Evolutionary conservation across 306 rosid species (phyloP), one percentile per base, ranked within the genome.

Genomic region (Mucuna pruriens): DNA sequence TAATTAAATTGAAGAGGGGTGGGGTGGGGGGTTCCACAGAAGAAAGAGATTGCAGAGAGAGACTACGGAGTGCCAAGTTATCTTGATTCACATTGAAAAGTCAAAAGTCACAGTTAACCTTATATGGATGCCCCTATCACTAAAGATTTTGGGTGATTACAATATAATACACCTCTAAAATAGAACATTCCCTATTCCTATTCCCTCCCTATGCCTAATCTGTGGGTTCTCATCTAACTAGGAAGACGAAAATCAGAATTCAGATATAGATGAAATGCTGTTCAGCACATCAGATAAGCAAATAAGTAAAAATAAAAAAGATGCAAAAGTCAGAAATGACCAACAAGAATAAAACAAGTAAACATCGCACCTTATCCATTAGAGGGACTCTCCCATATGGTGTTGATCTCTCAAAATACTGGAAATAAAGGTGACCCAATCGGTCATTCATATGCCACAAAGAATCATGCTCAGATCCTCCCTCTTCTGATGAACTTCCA

Each of bases 381-480:
- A 94, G 88, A 83, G 98, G 98, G 55, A 89, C 90, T 89, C 98
- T 89, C 17, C 91, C 98, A 84, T 90, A 92, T 0, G 98, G 98
- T 74, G 98, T 82, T 23, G 97, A 88, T 88, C 84, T 91, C 84
- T 94, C 98, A 82, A 92, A 91, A 77, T 91, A 90, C 71, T 92
- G 90, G 40, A 89, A 89, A 57, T 92, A 92, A 22, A 71, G 92
- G 51, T 62, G 15, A 0, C 98, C 98, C 84, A 92, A 85, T 71
- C 97, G 80, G 38, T 90, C 91, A 74, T 88, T 91, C 44, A 68
- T 55, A 31, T 86, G 92, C 74, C 78, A 82, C 3, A 73, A 55
- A 19, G 36, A 77, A 23, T 91, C 94, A 39, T 88, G 97, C 76
- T 94, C 98, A 46, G 74, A 85, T 39, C 91, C 97, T 69, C 94